These are phyloP conservation scores for Xylaria sp. DNA, from an alignment of 2,329 filamentous ascomycete genomes.

Conservation along the genomic window DNA sequence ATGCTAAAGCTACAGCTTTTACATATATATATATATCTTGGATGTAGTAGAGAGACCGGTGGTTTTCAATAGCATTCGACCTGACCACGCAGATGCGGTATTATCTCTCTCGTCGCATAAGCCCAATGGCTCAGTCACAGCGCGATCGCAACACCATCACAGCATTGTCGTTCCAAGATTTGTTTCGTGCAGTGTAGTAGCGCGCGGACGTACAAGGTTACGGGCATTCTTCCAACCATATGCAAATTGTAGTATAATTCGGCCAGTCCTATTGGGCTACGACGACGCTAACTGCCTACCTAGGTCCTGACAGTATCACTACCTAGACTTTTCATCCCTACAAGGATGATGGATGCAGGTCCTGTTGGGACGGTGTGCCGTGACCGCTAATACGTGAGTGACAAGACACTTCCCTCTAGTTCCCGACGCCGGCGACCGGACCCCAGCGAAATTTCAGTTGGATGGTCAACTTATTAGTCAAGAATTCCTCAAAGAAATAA, in stretches of 20 bases:
- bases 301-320: not conserved
- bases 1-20: not conserved
- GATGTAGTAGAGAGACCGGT: not conserved
- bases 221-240: not conserved
- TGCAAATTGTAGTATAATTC: slow-evolving; percentile 12
- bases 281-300: not conserved
- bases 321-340: slow-evolving; percentile 1
- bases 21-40: not conserved
- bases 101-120: slow-evolving; percentile 1
- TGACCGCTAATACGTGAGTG: slow-evolving; percentile 25
- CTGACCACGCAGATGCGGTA: not conserved
- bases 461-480: slow-evolving; percentile 37
- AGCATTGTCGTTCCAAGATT: not conserved
- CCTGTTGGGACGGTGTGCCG: slow-evolving; percentile 18
- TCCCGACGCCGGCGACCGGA: slow-evolving; percentile 37
- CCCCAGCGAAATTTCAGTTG: slow-evolving; percentile 31
- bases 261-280: slow-evolving; percentile 21
- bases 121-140: not conserved
- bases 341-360: slow-evolving; percentile 26
- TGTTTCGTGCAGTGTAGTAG: slow-evolving; percentile 7
- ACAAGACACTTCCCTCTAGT: slow-evolving; percentile 29
- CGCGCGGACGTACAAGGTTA: not conserved
- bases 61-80: not conserved
- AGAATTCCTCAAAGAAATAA: slow-evolving; percentile 20
- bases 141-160: not conserved